phyloP scores from a whole-genome alignment of 78 protist genomes.

The Mastigamoeba balamuthi region DNA sequence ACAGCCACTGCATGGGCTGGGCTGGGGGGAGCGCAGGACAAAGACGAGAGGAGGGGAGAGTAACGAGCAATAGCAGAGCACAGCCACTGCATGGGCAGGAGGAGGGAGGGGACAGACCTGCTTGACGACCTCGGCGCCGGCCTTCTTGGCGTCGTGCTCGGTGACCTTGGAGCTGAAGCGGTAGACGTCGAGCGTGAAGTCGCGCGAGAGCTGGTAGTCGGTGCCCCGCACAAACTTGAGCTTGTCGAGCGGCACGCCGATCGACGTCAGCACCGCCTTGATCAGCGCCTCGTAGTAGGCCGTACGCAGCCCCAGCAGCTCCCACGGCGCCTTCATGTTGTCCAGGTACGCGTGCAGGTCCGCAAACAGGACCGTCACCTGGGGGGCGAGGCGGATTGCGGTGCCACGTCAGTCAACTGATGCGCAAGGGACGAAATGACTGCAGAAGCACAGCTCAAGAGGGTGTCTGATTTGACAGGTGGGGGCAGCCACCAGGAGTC shows the following conservation, averaged over 20 bases:
- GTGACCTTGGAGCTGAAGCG: background rate
- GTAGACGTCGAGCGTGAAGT: constrained; percentile 20
- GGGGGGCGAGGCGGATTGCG: background rate
- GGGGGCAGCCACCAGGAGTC: background rate
- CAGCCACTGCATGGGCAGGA: background rate
- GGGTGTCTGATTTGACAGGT: background rate
- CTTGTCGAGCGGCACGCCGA: constrained; percentile 16
- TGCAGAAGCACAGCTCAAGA: background rate
- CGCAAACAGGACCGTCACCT: constrained; percentile 25
- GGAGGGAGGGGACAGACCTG: constrained; percentile 1
- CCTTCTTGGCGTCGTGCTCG: constrained; percentile 21
- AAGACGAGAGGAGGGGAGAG: too few species aligned
- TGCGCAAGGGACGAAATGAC: background rate
- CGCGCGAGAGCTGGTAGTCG: background rate
- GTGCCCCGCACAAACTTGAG: constrained; percentile 16
- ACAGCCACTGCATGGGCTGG: too few species aligned
- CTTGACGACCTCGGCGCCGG: constrained; percentile 39
- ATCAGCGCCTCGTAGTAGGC: constrained; percentile 18
- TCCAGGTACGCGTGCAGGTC: constrained; percentile 38
- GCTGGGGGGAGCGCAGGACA: background rate
- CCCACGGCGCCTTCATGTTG: constrained; percentile 33
- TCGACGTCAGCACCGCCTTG: background rate
- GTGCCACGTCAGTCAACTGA: background rate
- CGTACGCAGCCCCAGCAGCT: constrained; percentile 14
- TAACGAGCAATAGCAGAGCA: too few species aligned